Percentiles rank a stretch among this genome's conserved stretches.
Evolutionary conservation across 2,329 filamentous ascomycete genomes (phyloP).

Genomic region (Calonectria montana): DNA sequence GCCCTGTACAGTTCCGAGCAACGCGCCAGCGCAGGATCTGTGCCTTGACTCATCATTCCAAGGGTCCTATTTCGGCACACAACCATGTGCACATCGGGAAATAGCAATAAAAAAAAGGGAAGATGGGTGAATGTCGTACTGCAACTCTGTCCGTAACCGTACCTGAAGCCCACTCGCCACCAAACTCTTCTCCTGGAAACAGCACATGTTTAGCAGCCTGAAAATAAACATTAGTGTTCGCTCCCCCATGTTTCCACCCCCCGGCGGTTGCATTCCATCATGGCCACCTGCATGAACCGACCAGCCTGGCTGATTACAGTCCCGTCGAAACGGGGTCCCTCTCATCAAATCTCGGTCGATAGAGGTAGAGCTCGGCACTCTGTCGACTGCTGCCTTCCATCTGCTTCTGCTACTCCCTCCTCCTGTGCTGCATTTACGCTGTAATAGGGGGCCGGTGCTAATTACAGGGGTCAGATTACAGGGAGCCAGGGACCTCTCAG

Average conservation of each 20-base stretch:
- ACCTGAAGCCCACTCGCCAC: not conserved
- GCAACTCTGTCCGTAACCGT: not conserved
- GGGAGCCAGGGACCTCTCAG: slow-evolving; percentile 2
- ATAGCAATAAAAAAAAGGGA: not conserved
- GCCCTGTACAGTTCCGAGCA: not conserved
- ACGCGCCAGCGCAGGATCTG: not conserved
- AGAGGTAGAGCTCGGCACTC: not conserved
- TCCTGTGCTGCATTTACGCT: too few relatives aligned
- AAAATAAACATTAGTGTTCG: slow-evolving; percentile 6
- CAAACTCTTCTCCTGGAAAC: not conserved
- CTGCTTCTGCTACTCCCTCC: not conserved
- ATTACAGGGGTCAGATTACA: not conserved
- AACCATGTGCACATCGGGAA: not conserved
- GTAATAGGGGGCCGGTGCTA: not conserved
- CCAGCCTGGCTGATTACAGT: slow-evolving; percentile 15
- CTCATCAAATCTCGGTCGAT: slow-evolving; percentile 9
- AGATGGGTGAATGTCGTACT: not conserved
- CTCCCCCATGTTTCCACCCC: not conserved
- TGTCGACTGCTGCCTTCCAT: slow-evolving; percentile 10
- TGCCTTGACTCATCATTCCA: slow-evolving; percentile 1
- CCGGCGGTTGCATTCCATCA: not conserved
- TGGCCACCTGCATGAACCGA: slow-evolving; percentile 24
- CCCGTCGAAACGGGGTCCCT: not conserved
- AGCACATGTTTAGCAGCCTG: not conserved
- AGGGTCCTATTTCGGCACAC: slow-evolving; percentile 1